Base-by-base conservation (phyloP, 495 filamentous ascomycete genomes). In the Usnea hakonensis region DNA sequence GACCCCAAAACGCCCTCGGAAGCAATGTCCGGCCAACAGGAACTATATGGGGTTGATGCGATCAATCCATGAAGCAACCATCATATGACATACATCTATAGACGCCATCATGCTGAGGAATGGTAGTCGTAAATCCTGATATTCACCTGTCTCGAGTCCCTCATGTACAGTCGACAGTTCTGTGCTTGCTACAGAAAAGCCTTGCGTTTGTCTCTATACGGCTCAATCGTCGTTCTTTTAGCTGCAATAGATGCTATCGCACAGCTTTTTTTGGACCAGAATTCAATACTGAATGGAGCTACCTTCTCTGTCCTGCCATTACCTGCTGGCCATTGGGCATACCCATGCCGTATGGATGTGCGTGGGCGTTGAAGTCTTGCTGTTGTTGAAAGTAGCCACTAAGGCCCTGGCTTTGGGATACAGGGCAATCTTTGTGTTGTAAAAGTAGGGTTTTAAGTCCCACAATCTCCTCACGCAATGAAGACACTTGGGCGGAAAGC, bases 371-470 rank as follows among this genome's bases (percentile, higher is more conserved):
- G 33, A 67, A 70, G 50, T 75, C 73, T 48, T 75, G 77, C 1
- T 79, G 78, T 66, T 87, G 79, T 76, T 78, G 64, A 37, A 67
- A 66, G 36, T 64, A 65, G 3, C 54, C 69, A 63, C 83, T 81
- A 13, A 96, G 73, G 14, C 91, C 90, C 72, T 97, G 95, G 32
- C 87, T 83, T 69, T 95, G 90, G 10, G 90, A 88, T 28, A 97
- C 87, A 2, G 95, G 90, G 67, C 94, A 98, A 71, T 98, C 95
- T 71, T 98, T 98, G 73, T 98, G 94, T 3, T 92, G 91, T 8
- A 97, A 80, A 40, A 98, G 78, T 2, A 97, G 78, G 0, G 91
- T 95, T 79, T 97, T 98, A 46, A 98, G 83, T 59, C 91, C 92
- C 65, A 97, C 91, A 57, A 98, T 89, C 70, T 98, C 94, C 72